Conservation (phyloP, 2,329 filamentous ascomycete genomes). For the Penicillium verrucosum region DNA sequence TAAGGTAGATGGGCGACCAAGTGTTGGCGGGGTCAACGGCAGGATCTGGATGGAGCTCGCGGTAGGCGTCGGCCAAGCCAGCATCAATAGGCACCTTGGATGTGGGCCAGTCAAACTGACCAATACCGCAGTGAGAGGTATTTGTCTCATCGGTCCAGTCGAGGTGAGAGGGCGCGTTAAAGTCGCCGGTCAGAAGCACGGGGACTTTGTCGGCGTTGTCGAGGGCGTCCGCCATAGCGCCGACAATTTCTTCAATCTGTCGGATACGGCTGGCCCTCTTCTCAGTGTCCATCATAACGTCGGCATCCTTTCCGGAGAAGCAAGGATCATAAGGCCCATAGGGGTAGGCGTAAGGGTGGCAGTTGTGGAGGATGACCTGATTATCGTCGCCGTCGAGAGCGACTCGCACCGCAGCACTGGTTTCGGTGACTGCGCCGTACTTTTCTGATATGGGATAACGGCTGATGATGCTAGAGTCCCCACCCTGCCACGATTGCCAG, state of each 20-base stretch:
- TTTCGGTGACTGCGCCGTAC: background rate
- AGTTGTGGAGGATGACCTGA: background rate
- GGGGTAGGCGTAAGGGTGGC: background rate
- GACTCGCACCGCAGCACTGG: background rate
- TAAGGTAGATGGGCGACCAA: background rate
- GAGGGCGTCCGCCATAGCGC: background rate
- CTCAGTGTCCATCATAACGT: background rate
- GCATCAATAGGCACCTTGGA: background rate
- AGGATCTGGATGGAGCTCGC: background rate
- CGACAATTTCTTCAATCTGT: background rate
- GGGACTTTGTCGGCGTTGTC: background rate
- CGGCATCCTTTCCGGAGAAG: background rate
- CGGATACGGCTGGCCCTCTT: background rate
- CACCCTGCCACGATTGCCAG: background rate
- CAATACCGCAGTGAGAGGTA: background rate
- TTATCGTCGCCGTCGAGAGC: background rate
- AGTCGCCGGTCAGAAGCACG: background rate
- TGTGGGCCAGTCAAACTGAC: background rate
- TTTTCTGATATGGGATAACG: background rate
- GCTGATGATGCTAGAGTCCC: background rate
- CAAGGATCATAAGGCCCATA: background rate
- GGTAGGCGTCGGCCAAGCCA: background rate
- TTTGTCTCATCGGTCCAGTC: background rate
- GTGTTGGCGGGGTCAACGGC: background rate
- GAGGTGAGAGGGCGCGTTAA: background rate